Base-by-base conservation (phyloP, 257 asterid species). In the Solanum tarijense region DNA sequence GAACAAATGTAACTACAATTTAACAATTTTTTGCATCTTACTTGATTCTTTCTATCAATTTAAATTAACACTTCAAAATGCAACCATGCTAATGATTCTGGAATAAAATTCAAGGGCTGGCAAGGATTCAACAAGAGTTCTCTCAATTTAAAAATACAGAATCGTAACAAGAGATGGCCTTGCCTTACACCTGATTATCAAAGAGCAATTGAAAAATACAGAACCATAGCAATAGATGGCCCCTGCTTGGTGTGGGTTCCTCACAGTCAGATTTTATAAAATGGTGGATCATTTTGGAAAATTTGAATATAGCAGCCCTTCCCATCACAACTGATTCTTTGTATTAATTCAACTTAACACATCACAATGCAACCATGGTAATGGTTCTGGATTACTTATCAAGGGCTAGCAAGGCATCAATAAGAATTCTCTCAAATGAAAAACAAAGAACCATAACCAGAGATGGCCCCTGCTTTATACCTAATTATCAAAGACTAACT, bases 231-330 rank as follows among this genome's bases (percentile, higher is more conserved):
- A 52, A 52, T 20, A 52, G 23, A 52, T 14, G 60, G 60, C 1
- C 23, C 60, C 23, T 52, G 8, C 60, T 55, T 55, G 9, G 65
- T 55, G 65, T 52, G 60, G 23, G n/a, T 55, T 55, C 65, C 65
- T 55, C 23, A 55, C 4, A 6, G 7, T 55, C n/a, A 55, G 10
- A 16, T 55, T 55, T 55, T 55, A 55, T 55, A 55, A 7, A 55
- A 55, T 7, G 65, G n/a, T 16, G 65, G n/a, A 55, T 7, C n/a
- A 55, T 55, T 18, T 6, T 55, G 9, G 65, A 55, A 16, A 55
- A 55, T 18, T 6, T 2, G 23, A 55, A 16, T 55, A 55, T 55
- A 55, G 10, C 4, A 87, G 90, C 98, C 95, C 93, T 91, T 96
- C 52, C 23, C 60, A 52, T 52, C 60, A 52, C 23, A 52, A 52